phyloP scores from a whole-genome alignment of 2,329 filamentous ascomycete genomes.

The Penicillium sp. region DNA sequence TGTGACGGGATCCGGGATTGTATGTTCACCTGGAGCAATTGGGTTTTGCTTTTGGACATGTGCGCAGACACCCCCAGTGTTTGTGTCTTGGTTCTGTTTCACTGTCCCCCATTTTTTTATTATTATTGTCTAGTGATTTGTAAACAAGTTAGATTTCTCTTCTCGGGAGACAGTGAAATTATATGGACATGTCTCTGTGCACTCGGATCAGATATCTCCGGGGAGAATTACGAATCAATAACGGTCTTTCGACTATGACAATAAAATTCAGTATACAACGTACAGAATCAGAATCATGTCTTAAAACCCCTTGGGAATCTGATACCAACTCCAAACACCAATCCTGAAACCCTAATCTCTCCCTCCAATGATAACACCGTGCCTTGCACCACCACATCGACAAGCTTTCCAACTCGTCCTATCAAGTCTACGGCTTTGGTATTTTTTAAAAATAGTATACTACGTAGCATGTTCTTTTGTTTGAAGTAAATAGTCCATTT shows the following conservation, averaged over 20 bases:
- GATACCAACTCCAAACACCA: constrained; percentile 2
- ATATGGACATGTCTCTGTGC: constrained; percentile 5
- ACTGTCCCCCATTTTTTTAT: constrained; percentile 13
- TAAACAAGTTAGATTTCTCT: constrained; percentile 32
- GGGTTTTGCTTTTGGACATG: constrained; percentile 19
- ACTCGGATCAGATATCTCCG: constrained; percentile 7
- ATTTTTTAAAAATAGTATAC: not conserved
- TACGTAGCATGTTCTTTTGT: not conserved
- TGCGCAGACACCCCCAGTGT: not conserved
- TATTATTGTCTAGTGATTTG: constrained; percentile 19
- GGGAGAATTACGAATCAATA: constrained; percentile 6
- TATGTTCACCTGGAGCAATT: constrained; percentile 24
- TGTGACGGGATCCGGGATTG: constrained; percentile 26
- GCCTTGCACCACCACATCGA: not conserved
- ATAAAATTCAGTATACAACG: not conserved
- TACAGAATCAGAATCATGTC: not conserved
- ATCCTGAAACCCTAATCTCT: constrained; percentile 3
- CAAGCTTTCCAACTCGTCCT: constrained; percentile 1
- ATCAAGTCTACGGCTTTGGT: not conserved
- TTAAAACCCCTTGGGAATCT: not conserved
- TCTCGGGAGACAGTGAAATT: constrained; percentile 16
- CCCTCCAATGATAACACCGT: constrained; percentile 12
- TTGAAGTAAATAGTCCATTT: not conserved
- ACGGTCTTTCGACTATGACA: not conserved
- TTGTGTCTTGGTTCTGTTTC: constrained; percentile 11